phyloP scores from a whole-genome alignment of 2,329 filamentous ascomycete species.

The Paracamarosporium sp. region DNA sequence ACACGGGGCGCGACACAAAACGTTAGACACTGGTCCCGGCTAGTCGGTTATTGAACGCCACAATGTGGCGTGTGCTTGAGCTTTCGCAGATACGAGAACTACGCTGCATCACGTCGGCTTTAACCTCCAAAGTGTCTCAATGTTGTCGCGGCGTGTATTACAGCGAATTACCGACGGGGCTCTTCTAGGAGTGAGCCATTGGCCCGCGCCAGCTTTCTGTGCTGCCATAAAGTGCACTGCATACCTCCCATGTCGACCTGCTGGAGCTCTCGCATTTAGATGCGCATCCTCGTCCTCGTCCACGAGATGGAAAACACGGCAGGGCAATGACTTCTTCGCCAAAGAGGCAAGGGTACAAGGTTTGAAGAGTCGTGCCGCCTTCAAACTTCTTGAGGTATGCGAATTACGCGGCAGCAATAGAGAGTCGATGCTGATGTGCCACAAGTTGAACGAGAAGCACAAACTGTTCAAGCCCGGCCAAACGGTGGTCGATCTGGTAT shows the following conservation, averaged over 20 bases:
- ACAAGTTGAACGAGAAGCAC: conserved; percentile 81
- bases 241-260: conserved; percentile 11
- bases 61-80: conserved; percentile 13
- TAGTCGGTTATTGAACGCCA: conserved; percentile 3
- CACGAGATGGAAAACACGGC: conserved; percentile 82
- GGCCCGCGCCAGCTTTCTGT: conserved; percentile 11
- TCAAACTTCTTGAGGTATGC: conserved; percentile 83
- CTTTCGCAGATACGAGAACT: conserved; percentile 20
- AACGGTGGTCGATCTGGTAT: conserved; percentile 87
- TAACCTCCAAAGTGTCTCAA: conserved; percentile 20
- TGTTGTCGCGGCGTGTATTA: conserved; percentile 47
- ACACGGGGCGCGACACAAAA: neutral
- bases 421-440: conserved; percentile 19
- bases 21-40: neutral
- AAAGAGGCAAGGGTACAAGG: conserved; percentile 78
- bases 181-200: conserved; percentile 25
- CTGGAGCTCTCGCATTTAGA: conserved; percentile 14
- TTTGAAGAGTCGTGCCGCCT: conserved; percentile 89
- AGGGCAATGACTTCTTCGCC: conserved; percentile 74
- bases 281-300: conserved; percentile 62
- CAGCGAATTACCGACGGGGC: conserved; percentile 44
- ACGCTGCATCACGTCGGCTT: conserved; percentile 17
- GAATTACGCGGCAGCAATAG: neutral
- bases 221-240: conserved; percentile 22
- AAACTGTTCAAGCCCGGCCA: conserved; percentile 79